Conservation (phyloP, 2,329 filamentous ascomycete species). For the Penicillium polonicum region DNA sequence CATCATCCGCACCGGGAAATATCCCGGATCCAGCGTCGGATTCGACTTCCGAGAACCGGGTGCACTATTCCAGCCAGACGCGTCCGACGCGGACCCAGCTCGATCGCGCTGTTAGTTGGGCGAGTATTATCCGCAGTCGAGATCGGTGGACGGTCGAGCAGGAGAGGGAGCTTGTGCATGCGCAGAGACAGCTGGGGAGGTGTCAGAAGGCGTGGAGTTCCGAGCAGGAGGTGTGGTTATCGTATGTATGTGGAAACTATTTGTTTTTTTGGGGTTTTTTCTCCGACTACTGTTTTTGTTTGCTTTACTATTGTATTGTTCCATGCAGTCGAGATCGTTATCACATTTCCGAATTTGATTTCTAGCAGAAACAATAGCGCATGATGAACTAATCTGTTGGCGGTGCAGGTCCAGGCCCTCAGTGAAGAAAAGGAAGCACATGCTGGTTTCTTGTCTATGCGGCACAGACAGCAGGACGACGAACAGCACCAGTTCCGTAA, state of each 20-base stretch:
- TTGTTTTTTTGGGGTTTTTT: not conserved
- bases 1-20: not conserved
- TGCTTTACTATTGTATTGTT: not conserved
- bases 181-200: conserved; percentile 29
- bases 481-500: conserved; percentile 38
- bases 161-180: conserved; percentile 29
- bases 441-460: conserved; percentile 31
- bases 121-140: conserved; percentile 29
- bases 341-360: not conserved
- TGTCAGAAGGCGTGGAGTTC: conserved; percentile 41
- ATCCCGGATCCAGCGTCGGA: conserved; percentile 6
- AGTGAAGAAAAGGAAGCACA: conserved; percentile 37
- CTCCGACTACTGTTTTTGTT: not conserved
- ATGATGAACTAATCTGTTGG: not conserved
- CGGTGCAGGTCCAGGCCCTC: conserved; percentile 30
- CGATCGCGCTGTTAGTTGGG: conserved; percentile 32
- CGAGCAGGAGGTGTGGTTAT: conserved; percentile 38
- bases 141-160: conserved; percentile 32
- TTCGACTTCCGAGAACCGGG: conserved; percentile 14
- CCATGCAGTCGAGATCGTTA: not conserved
- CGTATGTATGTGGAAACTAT: conserved; percentile 28
- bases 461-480: conserved; percentile 34
- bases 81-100: conserved; percentile 17
- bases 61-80: conserved; percentile 7
- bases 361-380: not conserved